Base-by-base conservation (phyloP, 2,329 filamentous ascomycete species). In the Byssochlamys sp. region DNA sequence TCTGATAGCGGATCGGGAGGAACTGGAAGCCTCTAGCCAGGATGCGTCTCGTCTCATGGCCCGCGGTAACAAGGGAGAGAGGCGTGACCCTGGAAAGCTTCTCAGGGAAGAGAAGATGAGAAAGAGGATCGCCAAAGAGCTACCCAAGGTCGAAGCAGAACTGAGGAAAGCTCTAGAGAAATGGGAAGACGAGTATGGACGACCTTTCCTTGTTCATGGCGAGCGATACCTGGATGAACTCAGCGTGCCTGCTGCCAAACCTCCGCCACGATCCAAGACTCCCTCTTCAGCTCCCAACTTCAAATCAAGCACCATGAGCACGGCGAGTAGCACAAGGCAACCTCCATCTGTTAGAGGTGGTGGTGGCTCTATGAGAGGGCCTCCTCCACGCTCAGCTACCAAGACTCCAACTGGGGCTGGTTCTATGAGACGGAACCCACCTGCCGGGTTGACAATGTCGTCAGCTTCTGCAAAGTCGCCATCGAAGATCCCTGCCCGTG, bases 21-120 rank as follows among this genome's bases (percentile, higher is more conserved):
- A 96, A 57, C 82, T 99, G 10, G 84, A 86, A n/a, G 83, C 88
- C 50, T 96, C 92, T 1, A 95, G 90, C 66, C 91, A 96, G 70
- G 95, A 99, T 72, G 91, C 94, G 12, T 96, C 92, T 5, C 87
- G 94, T 51, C 80, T 99, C 29, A 91, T 97, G 87, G 84, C 86
- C 66, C 90, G 92, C 60, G 91, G 91, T 2, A 87, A 90, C 64
- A 96, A 95, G 76, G 92, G 92, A 56, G 92, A 97, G 77, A 90
- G 87, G 73, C 89, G 95, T 61, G 94, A 99, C 69, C 94, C 94
- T 2, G 92, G 91, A 54, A 94, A 96, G 75, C 81, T 99, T 14
- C 80, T 99, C 55, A 84, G 94, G 29, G 94, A 99, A 70, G 94
- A 99, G 77, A 99, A 97, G 81, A 95, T 96, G 90, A 86, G 94